Evolutionary conservation across 306 rosid genomes (phyloP), one percentile per base, ranked within the genome.

Genomic region (Castanea mollissima): DNA sequence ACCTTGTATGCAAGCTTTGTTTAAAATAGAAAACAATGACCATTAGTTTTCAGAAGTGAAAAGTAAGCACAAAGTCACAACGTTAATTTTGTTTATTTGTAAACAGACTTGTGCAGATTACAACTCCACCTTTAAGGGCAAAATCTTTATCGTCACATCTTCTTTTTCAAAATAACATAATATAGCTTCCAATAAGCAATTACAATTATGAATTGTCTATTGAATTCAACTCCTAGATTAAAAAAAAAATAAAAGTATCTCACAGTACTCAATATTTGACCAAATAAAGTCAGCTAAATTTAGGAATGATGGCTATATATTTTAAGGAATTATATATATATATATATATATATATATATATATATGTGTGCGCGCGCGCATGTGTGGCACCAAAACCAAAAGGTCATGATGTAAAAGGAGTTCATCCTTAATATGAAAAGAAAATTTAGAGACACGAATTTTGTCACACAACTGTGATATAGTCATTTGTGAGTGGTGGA

Each of bases 1-100:
- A 88, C 75, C 81, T 92, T 92, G 84, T 92, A 94, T 6, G 96
- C 98, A 44, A 94, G 89, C 83, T 90, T 90, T 92, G 97, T 92
- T 74, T 76, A 81, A 10, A 73, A 52, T 23, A 74, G 34, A 79
- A 83, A 78, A 74, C 56, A 75, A 21, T 29, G n/a, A 51, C 65
- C 56, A 49, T 78, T 78, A 80, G 71, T 77, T 38, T 27, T 51
- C 21, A 71, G 31, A 16, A 55, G 44, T 38, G 44, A 38, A 38
- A 7, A 38, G 44, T 38, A 38, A 38, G 10, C 7, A 38, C 10
- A 1, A 2, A 38, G 44, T 38, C 44, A 38, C n/a, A n/a, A 38
- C 6, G 15, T 67, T 67, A 6, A 38, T 38, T 38, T 0, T 38
- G 44, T 6, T 38, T 38, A 6, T 8, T 8, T 38, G 44, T 38